A percentile compares a stretch with the other conserved stretches of the same genome.
Evolutionary conservation across 176 grass and related monocot genomes (phyloP).

Genomic region (Phoenix roebelenii): DNA sequence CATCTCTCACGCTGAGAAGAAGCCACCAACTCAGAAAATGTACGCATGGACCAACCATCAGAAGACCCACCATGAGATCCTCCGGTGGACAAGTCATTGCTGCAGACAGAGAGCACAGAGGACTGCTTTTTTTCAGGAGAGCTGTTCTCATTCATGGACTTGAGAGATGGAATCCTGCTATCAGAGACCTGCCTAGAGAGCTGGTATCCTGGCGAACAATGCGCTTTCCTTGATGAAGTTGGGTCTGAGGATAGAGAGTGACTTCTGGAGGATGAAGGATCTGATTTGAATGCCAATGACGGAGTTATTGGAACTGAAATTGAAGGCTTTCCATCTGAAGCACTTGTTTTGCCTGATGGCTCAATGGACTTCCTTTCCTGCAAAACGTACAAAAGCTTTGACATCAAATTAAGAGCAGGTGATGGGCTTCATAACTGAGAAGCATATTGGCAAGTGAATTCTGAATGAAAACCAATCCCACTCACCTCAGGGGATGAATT

Average conservation of each 20-base stretch:
- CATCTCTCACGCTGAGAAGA: constrained; percentile 56
- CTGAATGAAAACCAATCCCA: background rate
- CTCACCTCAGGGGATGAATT: constrained; percentile 43
- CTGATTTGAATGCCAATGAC: constrained; percentile 6
- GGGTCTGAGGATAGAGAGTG: constrained; percentile 26
- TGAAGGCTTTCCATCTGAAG: constrained; percentile 39
- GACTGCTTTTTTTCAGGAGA: constrained; percentile 20
- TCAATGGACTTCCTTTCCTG: constrained; percentile 4
- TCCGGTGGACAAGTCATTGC: constrained; percentile 15
- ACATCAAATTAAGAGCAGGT: too few species aligned
- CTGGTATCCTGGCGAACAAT: constrained; percentile 35
- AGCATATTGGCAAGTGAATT: too few species aligned
- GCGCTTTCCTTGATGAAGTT: constrained; percentile 44
- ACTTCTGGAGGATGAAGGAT: constrained; percentile 22
- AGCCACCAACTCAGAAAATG: constrained; percentile 54
- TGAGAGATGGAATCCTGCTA: constrained; percentile 44
- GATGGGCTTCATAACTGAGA: too few species aligned
- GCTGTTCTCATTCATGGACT: constrained; percentile 29
- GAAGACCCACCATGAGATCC: constrained; percentile 42
- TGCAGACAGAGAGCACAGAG: constrained; percentile 19
- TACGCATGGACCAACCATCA: constrained; percentile 52
- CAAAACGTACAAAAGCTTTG: background rate
- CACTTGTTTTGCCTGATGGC: background rate
- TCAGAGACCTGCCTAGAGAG: constrained; percentile 40
- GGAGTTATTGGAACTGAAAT: constrained; percentile 39